Evolutionary conservation across 768 basidiomycete species (phyloP).

Genomic region (Leucosporidium yakuticum): DNA sequence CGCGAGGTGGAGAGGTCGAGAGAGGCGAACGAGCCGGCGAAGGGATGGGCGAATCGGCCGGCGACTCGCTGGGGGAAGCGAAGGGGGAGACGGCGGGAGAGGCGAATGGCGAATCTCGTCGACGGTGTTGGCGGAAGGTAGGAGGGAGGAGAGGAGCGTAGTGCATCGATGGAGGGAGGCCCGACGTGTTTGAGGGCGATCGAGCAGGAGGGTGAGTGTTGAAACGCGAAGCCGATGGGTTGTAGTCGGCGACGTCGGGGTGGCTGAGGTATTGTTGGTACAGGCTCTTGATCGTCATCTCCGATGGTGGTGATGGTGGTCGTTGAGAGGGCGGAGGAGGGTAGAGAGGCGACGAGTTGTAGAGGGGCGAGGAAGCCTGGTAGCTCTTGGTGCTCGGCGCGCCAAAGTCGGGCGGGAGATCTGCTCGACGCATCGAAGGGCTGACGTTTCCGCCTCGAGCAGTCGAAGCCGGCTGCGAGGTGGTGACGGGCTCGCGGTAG

Average conservation of each 20-base stretch:
- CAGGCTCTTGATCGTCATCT: not conserved
- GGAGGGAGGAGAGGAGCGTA: constrained; percentile 29
- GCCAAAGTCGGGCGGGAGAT: constrained; percentile 27
- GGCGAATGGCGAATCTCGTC: constrained; percentile 14
- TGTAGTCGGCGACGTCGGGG: not conserved
- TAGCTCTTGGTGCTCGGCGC: not conserved
- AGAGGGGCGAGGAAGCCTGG: not conserved
- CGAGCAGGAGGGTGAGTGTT: not conserved
- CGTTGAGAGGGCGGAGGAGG: not conserved
- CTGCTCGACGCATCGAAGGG: not conserved
- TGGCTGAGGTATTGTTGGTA: constrained; percentile 8
- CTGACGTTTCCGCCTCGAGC: not conserved
- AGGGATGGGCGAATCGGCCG: not conserved
- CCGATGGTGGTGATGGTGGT: constrained; percentile 10
- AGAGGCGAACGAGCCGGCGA: not conserved
- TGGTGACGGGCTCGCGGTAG: constrained; percentile 9
- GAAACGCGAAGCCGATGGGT: not conserved
- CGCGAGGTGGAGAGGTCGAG: not conserved
- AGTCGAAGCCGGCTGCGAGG: not conserved
- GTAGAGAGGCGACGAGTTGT: not conserved
- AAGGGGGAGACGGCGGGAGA: constrained; percentile 11
- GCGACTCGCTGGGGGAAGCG: not conserved
- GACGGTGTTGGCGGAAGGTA: constrained; percentile 21
- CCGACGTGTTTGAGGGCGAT: not conserved
- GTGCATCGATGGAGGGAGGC: not conserved